Evolutionary conservation across 495 filamentous ascomycete genomes (phyloP).

Genomic region (Daldinia concentrica): DNA sequence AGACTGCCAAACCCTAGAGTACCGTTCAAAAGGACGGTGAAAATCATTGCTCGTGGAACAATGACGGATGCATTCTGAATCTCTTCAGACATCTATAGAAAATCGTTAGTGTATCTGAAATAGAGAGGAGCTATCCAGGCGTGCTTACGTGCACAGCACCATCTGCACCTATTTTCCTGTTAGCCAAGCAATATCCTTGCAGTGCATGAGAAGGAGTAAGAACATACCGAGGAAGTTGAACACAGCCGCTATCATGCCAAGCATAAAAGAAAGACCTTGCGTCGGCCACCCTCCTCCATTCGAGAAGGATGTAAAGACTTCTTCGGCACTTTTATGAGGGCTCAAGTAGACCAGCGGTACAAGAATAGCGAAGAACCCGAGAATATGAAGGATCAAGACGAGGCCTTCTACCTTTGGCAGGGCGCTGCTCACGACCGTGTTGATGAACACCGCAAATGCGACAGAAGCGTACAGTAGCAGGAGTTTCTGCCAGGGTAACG

Average conservation of each 20-base stretch:
- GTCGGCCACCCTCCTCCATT: conserved; percentile 58
- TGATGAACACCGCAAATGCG: conserved; percentile 54
- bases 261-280: conserved; percentile 48
- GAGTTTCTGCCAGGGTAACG: conserved; percentile 58
- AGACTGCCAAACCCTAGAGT: conserved; percentile 60
- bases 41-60: conserved; percentile 59
- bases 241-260: conserved; percentile 38
- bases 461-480: conserved; percentile 57
- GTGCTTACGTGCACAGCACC: conserved; percentile 8
- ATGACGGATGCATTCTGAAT: conserved; percentile 52
- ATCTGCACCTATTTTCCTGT: conserved; percentile 2
- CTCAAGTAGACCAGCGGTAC: conserved; percentile 60
- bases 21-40: conserved; percentile 54
- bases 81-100: conserved; percentile 64
- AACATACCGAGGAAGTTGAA: conserved; percentile 9
- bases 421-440: conserved; percentile 52
- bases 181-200: neutral
- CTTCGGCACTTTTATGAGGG: conserved; percentile 47
- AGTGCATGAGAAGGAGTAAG: neutral
- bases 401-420: conserved; percentile 58
- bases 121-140: neutral
- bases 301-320: conserved; percentile 51
- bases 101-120: neutral
- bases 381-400: conserved; percentile 59
- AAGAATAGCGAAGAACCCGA: conserved; percentile 62